Evolutionary conservation across 176 grass and related monocot genomes (phyloP), one percentile per base, ranked within the genome.

Genomic region (Eleusine indica): DNA sequence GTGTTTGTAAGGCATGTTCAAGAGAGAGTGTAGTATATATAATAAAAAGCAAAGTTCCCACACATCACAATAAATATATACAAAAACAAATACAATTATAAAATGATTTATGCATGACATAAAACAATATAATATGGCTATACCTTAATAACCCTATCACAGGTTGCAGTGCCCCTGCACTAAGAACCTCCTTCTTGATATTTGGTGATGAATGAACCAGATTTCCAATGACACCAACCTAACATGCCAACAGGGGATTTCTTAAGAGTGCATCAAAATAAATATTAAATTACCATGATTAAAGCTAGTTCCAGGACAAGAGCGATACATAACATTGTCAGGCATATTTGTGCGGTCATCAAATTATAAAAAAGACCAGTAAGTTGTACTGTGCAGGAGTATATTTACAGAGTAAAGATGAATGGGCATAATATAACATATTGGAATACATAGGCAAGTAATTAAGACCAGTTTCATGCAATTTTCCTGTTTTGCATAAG

Each of bases 211-310:
- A 99, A 91, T 99, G 97, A 79, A 99, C 93, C 71, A 99, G 88
- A 86, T 99, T 99, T 77, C 97, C 97, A 86, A 99, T 99, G 41
- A 99, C 97, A 29, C 97, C 97, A 75, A 99, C 97, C 97, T 99
- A 85, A 83, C 29, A 88, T 48, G 25, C 73, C 75, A 88, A 54
- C 39, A 82, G 69, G 67, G 41, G 65, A 71, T 63, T 19, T 69
- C 37, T 38, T 62, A 75, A 58, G 75, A 82, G 51, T 91, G 70
- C 16, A 52, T 53, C 14, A 40, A 29, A 90, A 76, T 48, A 70
- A 73, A 48, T 4, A 86, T 76, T 53, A 81, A 68, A 30, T 62
- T 18, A 52, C 49, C 48, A 73, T 73, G 48, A 35, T 79, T 53
- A 69, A 21, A 65, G 2, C 44, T 75, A 48, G 64, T 54, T 75